A percentile compares a stretch with the other conserved stretches of the same genome.
phyloP scores from a whole-genome alignment of 2,329 filamentous ascomycete species.

The Clonostachys chloroleuca region DNA sequence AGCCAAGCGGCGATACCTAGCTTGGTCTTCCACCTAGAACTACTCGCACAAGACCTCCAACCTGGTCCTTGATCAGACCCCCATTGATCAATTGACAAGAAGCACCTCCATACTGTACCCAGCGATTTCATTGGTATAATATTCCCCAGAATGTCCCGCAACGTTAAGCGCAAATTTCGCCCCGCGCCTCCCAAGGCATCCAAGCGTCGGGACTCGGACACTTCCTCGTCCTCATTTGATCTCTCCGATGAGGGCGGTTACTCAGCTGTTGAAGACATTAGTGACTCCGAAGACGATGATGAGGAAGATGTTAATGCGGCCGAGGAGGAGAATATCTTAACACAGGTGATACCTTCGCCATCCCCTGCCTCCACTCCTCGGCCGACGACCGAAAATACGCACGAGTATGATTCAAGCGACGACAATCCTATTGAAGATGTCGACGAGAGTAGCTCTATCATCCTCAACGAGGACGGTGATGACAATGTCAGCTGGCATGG shows the following conservation, averaged over 20 bases:
- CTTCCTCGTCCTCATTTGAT: slow-evolving; percentile 51
- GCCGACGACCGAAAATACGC: slow-evolving; percentile 31
- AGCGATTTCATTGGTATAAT: too few relatives aligned
- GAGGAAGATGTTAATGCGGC: slow-evolving; percentile 72
- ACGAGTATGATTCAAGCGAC: slow-evolving; percentile 26
- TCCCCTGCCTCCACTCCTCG: slow-evolving; percentile 42
- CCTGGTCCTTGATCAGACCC: too few relatives aligned
- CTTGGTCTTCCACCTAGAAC: too few relatives aligned
- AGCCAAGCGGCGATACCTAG: too few relatives aligned
- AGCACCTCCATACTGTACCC: too few relatives aligned
- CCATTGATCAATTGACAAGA: too few relatives aligned
- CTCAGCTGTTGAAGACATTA: slow-evolving; percentile 74
- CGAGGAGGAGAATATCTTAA: slow-evolving; percentile 72
- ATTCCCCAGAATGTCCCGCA: slow-evolving; percentile 41
- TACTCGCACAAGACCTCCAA: too few relatives aligned
- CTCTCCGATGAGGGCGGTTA: slow-evolving; percentile 69
- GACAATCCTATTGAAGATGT: slow-evolving; percentile 28
- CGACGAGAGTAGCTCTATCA: slow-evolving; percentile 30
- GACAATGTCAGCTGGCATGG: slow-evolving; percentile 52
- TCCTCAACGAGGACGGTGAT: slow-evolving; percentile 31
- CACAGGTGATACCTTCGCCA: slow-evolving; percentile 25
- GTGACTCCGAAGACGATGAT: slow-evolving; percentile 72
- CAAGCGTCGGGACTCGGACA: slow-evolving; percentile 42
- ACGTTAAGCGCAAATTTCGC: slow-evolving; percentile 38
- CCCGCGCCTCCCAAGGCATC: slow-evolving; percentile 36